Evolutionary conservation across 1,139 yeast species (phyloP).

Genomic region (Geotrichum carabidarum): DNA sequence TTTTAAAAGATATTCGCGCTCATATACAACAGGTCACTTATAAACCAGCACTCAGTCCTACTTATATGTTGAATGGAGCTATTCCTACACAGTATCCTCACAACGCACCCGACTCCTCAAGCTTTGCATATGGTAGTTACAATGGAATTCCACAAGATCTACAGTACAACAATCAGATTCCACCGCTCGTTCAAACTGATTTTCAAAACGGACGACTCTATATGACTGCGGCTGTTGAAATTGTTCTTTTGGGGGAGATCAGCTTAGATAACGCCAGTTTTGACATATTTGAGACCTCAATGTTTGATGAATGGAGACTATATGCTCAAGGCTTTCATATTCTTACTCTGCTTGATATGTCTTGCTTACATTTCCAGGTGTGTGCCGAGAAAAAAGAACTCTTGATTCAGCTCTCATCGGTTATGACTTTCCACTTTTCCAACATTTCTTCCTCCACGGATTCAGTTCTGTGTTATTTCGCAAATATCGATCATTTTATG

Average conservation of each 20-base stretch:
- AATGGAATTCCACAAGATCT: too few species aligned
- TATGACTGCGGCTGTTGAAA: background rate
- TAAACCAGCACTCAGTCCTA: too few species aligned
- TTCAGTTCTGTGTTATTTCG: background rate
- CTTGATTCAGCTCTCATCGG: background rate
- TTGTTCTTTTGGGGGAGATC: background rate
- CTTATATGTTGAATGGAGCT: too few species aligned
- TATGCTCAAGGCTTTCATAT: background rate
- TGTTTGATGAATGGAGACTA: conserved; percentile 1
- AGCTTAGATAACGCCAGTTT: background rate
- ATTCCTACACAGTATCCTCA: too few species aligned
- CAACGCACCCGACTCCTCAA: too few species aligned
- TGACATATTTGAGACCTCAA: background rate
- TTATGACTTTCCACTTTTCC: background rate
- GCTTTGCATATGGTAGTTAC: too few species aligned
- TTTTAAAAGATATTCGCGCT: too few species aligned
- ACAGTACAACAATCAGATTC: too few species aligned
- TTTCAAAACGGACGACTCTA: background rate
- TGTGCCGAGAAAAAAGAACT: too few species aligned
- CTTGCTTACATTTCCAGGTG: background rate
- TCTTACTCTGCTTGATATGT: background rate
- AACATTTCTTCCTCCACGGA: background rate
- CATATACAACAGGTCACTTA: too few species aligned
- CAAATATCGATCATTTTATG: background rate
- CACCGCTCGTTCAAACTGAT: too few species aligned